Percentiles rank a stretch among this genome's conserved stretches.
phyloP scores from a whole-genome alignment of 306 rosid genomes.

The Heteromeles arbutifolia region DNA sequence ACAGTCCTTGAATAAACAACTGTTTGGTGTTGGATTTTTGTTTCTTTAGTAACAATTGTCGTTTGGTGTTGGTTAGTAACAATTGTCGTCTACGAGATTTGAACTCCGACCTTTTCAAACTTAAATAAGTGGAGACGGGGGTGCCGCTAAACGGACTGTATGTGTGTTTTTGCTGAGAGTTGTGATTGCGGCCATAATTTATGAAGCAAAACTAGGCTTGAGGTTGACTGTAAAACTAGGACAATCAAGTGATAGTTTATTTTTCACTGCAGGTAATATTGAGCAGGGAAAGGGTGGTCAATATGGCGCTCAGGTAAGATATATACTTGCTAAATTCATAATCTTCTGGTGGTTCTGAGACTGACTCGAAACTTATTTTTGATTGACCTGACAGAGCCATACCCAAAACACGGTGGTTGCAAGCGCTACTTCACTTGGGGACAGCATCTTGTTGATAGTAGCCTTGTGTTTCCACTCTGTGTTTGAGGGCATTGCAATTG shows the following conservation, averaged over 20 bases:
- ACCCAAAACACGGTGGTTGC: conserved; percentile 26
- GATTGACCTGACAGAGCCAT: conserved; percentile 30
- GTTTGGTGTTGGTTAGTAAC: neutral
- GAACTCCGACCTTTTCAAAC: neutral
- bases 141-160: neutral
- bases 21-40: neutral
- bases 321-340: neutral
- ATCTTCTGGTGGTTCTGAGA: neutral
- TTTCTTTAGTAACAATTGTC: neutral
- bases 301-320: conserved; percentile 4
- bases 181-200: neutral
- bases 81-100: neutral
- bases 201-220: neutral
- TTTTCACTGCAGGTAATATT: neutral
- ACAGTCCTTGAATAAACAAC: neutral
- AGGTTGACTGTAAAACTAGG: neutral
- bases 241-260: neutral
- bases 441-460: conserved; percentile 51
- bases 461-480: conserved; percentile 84
- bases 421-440: conserved; percentile 51
- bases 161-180: neutral
- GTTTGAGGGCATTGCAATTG: conserved; percentile 84
- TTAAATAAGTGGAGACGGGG: neutral
- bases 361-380: neutral
- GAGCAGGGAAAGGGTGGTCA: conserved; percentile 1